Evolutionary conservation across 805 yeast species (phyloP).

Genomic region (Peterozyma xylosa): DNA sequence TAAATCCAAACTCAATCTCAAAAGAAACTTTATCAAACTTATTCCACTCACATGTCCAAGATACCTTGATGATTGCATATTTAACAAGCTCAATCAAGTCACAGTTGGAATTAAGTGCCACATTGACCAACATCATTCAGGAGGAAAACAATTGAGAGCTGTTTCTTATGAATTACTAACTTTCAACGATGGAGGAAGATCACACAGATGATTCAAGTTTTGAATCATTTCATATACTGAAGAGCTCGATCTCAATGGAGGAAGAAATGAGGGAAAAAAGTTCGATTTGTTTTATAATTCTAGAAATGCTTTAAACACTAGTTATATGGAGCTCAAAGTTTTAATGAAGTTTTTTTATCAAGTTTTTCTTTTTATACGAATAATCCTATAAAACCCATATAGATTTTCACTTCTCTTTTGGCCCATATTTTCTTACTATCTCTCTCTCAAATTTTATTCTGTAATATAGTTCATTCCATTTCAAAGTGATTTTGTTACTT

Average conservation of each 20-base stretch:
- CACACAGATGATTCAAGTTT: not conserved
- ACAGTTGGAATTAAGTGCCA: constrained; percentile 73
- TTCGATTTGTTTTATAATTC: too few relatives aligned
- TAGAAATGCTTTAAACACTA: too few relatives aligned
- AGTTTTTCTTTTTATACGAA: too few relatives aligned
- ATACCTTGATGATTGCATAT: constrained; percentile 73
- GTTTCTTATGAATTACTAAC: not conserved
- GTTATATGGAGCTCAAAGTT: too few relatives aligned
- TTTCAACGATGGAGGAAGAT: not conserved
- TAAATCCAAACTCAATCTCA: constrained; percentile 43
- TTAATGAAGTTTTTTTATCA: too few relatives aligned
- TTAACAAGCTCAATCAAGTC: constrained; percentile 78
- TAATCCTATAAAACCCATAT: too few relatives aligned
- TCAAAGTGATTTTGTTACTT: too few relatives aligned
- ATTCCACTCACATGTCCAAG: constrained; percentile 70
- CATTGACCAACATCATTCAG: constrained; percentile 52
- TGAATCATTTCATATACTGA: not conserved
- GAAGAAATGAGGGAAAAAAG: too few relatives aligned
- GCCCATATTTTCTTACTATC: too few relatives aligned
- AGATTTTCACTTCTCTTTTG: too few relatives aligned
- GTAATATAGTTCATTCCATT: too few relatives aligned
- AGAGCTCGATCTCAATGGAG: not conserved
- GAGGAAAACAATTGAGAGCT: constrained; percentile 4
- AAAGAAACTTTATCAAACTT: constrained; percentile 47
- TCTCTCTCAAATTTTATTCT: too few relatives aligned